Base-by-base conservation (phyloP, 441 rosid species). In the Melianthus villosus region DNA sequence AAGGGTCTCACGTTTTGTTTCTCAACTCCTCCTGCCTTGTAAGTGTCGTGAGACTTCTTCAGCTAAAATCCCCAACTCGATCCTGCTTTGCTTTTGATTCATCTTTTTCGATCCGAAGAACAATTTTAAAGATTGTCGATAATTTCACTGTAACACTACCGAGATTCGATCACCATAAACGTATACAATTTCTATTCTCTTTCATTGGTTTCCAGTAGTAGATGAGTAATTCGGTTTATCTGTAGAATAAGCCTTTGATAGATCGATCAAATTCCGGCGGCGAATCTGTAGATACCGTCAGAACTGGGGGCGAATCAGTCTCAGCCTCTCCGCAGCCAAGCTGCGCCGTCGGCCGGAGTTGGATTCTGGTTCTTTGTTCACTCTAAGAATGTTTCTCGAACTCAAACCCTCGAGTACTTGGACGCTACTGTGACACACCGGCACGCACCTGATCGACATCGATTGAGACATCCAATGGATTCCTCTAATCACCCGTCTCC, bases 221-320 rank as follows among this genome's bases (percentile, higher is more conserved):
- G n/a, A 20, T 20, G 1, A 28, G 3, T 9, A 6, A 28, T 28
- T 28, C 0, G 9, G 32, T 28, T 9, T 28, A 6, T 10, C n/a
- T 11, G 6, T 6, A 28, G 11, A 28, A 3, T 9, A 1, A 11
- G 32, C 3, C 9, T 28, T 28, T 7, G 28, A 6, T 25, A 6
- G 9, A 28, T 9, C 4, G 39, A 34, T 13, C 38, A 34, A 32
- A 32, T 7, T 34, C 38, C 41, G 25, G 9, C 25, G 38, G 47
- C 31, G n/a, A n/a, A n/a, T n/a, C n/a, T n/a, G n/a, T n/a, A n/a
- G n/a, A n/a, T n/a, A n/a, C n/a, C n/a, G n/a, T n/a, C n/a, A n/a
- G n/a, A n/a, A 32, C 45, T 84, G 96, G 96, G 94, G 80, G 94
- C 91, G 46, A 76, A 82, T 72, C 99, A 91, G 75, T 91, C 96